These are phyloP conservation scores for Henckelia pumila DNA, from an alignment of 257 asterid genomes.

Conservation along the genomic window DNA sequence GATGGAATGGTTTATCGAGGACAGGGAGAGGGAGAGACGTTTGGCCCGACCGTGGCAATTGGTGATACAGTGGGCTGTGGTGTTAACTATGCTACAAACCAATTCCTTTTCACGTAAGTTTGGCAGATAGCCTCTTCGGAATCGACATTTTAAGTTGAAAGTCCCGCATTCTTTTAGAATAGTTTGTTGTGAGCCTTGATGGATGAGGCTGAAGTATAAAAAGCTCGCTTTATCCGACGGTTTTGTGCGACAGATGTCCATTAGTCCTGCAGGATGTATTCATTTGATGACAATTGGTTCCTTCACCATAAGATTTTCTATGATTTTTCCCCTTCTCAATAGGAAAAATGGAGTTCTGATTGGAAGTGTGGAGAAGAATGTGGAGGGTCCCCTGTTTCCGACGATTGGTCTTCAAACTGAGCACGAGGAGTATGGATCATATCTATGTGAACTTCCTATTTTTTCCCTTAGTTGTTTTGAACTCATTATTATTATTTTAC, in stretches of 20 bases:
- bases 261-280: too few relatives aligned
- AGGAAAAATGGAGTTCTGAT: constrained; percentile 87
- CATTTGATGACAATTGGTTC: not conserved
- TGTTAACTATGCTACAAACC: constrained; percentile 72
- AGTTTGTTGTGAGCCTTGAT: not conserved
- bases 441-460: constrained; percentile 4
- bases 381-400: constrained; percentile 76
- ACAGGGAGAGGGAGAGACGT: constrained; percentile 76
- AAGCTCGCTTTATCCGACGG: too few relatives aligned
- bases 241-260: too few relatives aligned
- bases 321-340: constrained; percentile 27
- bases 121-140: not conserved
- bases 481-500: constrained; percentile 16
- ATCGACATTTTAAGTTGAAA: too few relatives aligned
- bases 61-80: constrained; percentile 97
- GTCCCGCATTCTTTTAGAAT: not conserved
- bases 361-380: constrained; percentile 71
- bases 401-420: constrained; percentile 94
- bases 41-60: constrained; percentile 76
- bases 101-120: constrained; percentile 88
- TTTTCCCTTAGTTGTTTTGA: too few relatives aligned
- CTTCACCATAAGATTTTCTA: constrained; percentile 20
- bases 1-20: constrained; percentile 89
- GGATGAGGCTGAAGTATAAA: not conserved
- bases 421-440: constrained; percentile 78